Conservation (phyloP, 495 filamentous ascomycete species). For the Penicillium tannophilum region DNA sequence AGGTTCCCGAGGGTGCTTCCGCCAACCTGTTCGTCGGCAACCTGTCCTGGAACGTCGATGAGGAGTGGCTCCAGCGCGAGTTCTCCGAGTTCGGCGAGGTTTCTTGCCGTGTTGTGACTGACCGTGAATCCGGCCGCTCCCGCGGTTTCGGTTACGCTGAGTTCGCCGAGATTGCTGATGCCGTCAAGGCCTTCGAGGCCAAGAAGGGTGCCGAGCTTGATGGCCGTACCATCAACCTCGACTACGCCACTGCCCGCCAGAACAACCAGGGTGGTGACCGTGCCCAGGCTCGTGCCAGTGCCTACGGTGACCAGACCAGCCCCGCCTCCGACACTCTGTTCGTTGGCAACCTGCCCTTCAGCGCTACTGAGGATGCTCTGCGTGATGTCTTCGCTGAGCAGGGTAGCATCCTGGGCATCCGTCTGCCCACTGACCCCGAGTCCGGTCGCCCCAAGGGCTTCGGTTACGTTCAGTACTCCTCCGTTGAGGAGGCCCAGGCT, state of each 20-base stretch:
- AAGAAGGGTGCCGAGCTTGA: constrained; percentile 84
- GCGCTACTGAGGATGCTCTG: constrained; percentile 74
- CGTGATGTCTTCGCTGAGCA: constrained; percentile 73
- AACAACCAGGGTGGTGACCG: constrained; percentile 56
- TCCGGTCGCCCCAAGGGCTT: constrained; percentile 90
- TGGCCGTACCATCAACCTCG: constrained; percentile 83
- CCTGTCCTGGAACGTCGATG: constrained; percentile 93
- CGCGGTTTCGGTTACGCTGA: constrained; percentile 98
- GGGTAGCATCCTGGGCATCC: constrained; percentile 71
- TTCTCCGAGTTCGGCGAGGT: constrained; percentile 85
- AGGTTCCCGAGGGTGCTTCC: constrained; percentile 61
- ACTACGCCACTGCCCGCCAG: constrained; percentile 76
- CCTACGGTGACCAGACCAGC: constrained; percentile 77
- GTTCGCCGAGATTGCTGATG: constrained; percentile 68
- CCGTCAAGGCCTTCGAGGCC: constrained; percentile 73
- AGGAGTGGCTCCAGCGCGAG: constrained; percentile 83
- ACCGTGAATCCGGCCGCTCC: constrained; percentile 79
- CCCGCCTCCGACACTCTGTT: constrained; percentile 87
- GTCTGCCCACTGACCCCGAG: constrained; percentile 88
- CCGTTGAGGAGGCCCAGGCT: constrained; percentile 80
- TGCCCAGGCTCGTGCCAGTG: constrained; percentile 66
- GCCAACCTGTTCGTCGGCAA: constrained; percentile 89
- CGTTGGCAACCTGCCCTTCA: constrained; percentile 89
- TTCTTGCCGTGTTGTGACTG: constrained; percentile 76
- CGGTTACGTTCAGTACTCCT: constrained; percentile 85